Evolutionary conservation across 192 early-diverging fungal genomes (phyloP).

Genomic region (Podochytrium sp.): DNA sequence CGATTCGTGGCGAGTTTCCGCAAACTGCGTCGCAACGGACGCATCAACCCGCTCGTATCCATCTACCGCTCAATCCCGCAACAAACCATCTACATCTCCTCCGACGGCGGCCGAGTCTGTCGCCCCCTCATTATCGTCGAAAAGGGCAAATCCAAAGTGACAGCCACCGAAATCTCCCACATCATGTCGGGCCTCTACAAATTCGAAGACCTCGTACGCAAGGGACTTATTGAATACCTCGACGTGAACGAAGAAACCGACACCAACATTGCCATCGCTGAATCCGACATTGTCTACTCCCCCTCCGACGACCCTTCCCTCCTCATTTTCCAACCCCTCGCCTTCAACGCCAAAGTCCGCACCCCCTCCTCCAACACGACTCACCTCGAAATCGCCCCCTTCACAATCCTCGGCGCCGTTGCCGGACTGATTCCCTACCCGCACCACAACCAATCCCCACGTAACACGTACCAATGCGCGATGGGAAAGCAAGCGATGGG

Average conservation of each 20-base stretch:
- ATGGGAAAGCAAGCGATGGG: constrained; percentile 99
- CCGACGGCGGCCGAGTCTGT: constrained; percentile 95
- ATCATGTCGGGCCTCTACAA: constrained; percentile 57
- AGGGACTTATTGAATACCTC: constrained; percentile 92
- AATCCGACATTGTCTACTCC: constrained; percentile 74
- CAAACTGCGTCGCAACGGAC: constrained; percentile 80
- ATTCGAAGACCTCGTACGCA: constrained; percentile 91
- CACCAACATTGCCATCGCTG: constrained; percentile 90
- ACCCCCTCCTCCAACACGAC: constrained; percentile 70
- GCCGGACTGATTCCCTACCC: constrained; percentile 98
- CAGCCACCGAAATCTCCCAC: constrained; percentile 45
- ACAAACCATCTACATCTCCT: constrained; percentile 86
- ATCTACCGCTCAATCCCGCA: constrained; percentile 85
- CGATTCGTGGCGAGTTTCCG: constrained; percentile 90
- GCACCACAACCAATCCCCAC: constrained; percentile 98
- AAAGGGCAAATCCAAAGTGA: constrained; percentile 63
- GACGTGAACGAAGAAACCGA: constrained; percentile 99
- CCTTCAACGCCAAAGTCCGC: constrained; percentile 18
- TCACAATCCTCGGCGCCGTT: constrained; percentile 93
- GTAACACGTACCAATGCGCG: constrained; percentile 98
- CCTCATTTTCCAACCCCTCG: constrained; percentile 28
- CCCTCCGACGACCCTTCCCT: constrained; percentile 31
- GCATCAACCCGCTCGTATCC: constrained; percentile 88
- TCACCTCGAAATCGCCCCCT: constrained; percentile 95
- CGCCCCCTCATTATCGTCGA: constrained; percentile 95